Evolutionary conservation across 768 basidiomycete species (phyloP).

Genomic region (Kwoniella dejecticola): DNA sequence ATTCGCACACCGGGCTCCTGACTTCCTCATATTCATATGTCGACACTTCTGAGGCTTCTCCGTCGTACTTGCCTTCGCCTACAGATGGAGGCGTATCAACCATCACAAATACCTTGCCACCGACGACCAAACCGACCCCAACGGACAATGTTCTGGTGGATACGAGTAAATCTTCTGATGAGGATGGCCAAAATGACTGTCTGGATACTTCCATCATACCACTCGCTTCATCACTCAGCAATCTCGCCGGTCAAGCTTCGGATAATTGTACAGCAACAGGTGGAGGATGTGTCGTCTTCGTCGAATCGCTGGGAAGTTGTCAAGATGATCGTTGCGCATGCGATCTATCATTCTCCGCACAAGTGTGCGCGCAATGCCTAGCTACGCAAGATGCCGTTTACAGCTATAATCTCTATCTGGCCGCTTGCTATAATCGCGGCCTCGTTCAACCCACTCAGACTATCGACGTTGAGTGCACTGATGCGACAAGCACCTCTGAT

Average conservation of each 20-base stretch:
- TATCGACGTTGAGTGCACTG: background rate
- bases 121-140: background rate
- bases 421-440: conserved; percentile 4
- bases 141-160: background rate
- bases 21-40: background rate
- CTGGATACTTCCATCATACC: background rate
- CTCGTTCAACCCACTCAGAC: conserved; percentile 9
- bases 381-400: background rate
- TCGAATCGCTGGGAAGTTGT: conserved; percentile 3
- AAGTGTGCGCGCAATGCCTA: conserved; percentile 18
- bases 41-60: no score
- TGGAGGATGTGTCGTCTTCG: conserved; percentile 6
- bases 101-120: no score
- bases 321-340: conserved; percentile 8
- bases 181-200: background rate
- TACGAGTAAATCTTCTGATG: background rate
- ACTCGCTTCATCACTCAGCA: background rate
- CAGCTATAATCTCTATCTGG: conserved; percentile 8
- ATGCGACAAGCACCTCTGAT: background rate
- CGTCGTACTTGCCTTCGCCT: no score
- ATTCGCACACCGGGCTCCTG: no score
- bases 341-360: conserved; percentile 8
- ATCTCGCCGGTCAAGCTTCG: background rate
- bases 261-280: background rate
- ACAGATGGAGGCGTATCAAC: no score